Base-by-base conservation (phyloP, 108 stramenopile genomes). In the Pinguiococcus pyrenoidosus region DNA sequence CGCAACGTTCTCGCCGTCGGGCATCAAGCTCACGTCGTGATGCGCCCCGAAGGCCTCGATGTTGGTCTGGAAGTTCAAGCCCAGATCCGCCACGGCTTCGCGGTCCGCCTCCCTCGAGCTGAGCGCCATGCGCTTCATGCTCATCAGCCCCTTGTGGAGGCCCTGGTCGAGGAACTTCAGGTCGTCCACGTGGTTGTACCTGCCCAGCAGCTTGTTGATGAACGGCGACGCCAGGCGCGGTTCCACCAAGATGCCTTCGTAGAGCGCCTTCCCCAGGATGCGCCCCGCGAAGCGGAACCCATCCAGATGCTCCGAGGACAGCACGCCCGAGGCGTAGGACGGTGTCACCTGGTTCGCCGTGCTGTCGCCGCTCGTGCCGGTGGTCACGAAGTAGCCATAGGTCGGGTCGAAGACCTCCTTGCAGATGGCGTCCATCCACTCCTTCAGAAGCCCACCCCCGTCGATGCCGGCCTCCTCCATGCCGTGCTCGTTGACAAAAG, bases 391-490 rank as follows among this genome's bases (percentile, higher is more conserved):
- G 3, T 67, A 52, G 1, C 59, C 68, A 18, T 54, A 56, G 42
- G 29, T 28, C 17, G 68, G 68, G 49, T 69, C 61, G 58, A 60
- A 59, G 1, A 52, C 43, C 7, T 46, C 29, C 52, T 64, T 68
- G 35, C 68, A 49, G 22, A 77, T 23, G n/a, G 55, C 49, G 32
- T 71, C 72, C 34, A 78, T 37, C 36, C 68, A 82, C 62, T 96
- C 97, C 61, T 96, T 99, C 59, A 95, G 93, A 2, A 99, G 81
- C 1, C 97, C 97, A 1, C 97, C 97, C 6, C 94, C 97, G 63
- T 99, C 97, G 52, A 99, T 96, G 12, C 97, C 97, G n/a, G 87
- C 82, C 61, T 99, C 97, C 57, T 81, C 73, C 10, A 70, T 52
- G 18, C 92, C 96, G 42, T 91, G 83, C 38, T 85, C 56, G 57